Evolutionary conservation across 2,329 filamentous ascomycete species (phyloP).

Genomic region (Penicillium aurantiogriseum): DNA sequence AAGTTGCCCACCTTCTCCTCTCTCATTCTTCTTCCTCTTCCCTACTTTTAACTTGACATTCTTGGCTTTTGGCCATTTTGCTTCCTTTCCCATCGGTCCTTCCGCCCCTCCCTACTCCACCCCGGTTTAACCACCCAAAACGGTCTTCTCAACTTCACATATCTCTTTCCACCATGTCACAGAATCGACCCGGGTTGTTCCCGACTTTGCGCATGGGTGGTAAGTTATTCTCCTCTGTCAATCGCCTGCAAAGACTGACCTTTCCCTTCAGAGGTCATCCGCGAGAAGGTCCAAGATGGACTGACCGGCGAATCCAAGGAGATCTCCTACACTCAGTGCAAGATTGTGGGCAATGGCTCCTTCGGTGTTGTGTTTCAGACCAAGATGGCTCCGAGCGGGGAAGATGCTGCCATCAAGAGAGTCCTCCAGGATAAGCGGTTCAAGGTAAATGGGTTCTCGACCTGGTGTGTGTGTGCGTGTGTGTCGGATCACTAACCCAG

Average conservation of each 20-base stretch:
- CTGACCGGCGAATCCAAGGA: constrained; percentile 94
- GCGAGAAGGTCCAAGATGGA: constrained; percentile 98
- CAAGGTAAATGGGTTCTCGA: constrained; percentile 64
- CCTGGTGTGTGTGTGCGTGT: not conserved
- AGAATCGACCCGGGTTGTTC: constrained; percentile 89
- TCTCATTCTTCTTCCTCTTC: constrained; percentile 20
- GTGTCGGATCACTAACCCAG: constrained; percentile 30
- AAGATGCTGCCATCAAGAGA: constrained; percentile 98
- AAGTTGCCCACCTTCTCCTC: constrained; percentile 21
- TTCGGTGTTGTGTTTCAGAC: constrained; percentile 99
- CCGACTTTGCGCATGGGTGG: constrained; percentile 91
- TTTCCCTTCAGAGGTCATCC: constrained; percentile 75
- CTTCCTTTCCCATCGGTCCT: constrained; percentile 35
- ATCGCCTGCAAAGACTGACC: constrained; percentile 16
- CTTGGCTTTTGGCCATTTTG: constrained; percentile 34
- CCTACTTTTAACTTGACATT: constrained; percentile 22
- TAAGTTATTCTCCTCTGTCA: constrained; percentile 53
- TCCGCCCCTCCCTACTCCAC: constrained; percentile 35
- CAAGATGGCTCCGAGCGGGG: constrained; percentile 93
- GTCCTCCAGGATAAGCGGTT: constrained; percentile 99
- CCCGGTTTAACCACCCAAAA: constrained; percentile 48
- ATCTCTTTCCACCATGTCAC: constrained; percentile 65
- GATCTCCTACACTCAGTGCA: constrained; percentile 97
- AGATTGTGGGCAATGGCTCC: constrained; percentile 98
- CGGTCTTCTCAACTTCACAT: constrained; percentile 47